Conservation (phyloP, 2,329 filamentous ascomycete genomes). For the Ceratocystiopsis sp. region DNA sequence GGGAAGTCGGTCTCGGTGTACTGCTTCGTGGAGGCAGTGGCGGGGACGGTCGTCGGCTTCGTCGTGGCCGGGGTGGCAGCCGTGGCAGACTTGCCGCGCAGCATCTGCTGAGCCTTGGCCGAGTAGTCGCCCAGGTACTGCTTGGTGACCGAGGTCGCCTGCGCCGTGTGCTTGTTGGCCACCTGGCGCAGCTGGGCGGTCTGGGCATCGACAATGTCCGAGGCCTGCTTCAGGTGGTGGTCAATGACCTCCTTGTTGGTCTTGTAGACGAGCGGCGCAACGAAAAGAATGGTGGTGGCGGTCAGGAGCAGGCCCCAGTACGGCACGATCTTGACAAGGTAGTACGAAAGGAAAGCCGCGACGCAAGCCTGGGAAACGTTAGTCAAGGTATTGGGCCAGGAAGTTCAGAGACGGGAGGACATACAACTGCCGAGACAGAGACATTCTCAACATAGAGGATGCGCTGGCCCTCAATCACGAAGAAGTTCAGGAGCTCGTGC, state of each 20-base stretch:
- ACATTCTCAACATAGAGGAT: constrained; percentile 54
- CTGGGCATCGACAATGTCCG: constrained; percentile 42
- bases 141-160: constrained; percentile 46
- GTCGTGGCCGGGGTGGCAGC: constrained; percentile 18
- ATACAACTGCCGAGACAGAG: constrained; percentile 38
- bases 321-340: constrained; percentile 51
- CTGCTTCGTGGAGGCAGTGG: constrained; percentile 8
- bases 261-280: constrained; percentile 46
- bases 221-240: constrained; percentile 38
- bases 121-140: constrained; percentile 53
- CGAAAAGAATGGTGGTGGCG: constrained; percentile 40
- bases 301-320: constrained; percentile 52
- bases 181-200: constrained; percentile 43
- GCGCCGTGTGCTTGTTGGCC: constrained; percentile 46
- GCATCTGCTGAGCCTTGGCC: constrained; percentile 47
- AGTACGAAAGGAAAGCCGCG: constrained; percentile 47
- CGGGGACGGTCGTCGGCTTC: constrained; percentile 9
- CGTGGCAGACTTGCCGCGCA: constrained; percentile 31
- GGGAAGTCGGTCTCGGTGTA: constrained; percentile 32
- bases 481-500: constrained; percentile 55
- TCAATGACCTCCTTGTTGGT: constrained; percentile 56
- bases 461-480: constrained; percentile 52
- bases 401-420: constrained; percentile 15
- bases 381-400: constrained; percentile 1
- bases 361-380: constrained; percentile 32